A percentile compares a stretch with the other conserved stretches of the same genome.
These are phyloP conservation scores for Sugiyamaella castrensis DNA, from an alignment of 1,139 yeast species.

Conservation along the genomic window DNA sequence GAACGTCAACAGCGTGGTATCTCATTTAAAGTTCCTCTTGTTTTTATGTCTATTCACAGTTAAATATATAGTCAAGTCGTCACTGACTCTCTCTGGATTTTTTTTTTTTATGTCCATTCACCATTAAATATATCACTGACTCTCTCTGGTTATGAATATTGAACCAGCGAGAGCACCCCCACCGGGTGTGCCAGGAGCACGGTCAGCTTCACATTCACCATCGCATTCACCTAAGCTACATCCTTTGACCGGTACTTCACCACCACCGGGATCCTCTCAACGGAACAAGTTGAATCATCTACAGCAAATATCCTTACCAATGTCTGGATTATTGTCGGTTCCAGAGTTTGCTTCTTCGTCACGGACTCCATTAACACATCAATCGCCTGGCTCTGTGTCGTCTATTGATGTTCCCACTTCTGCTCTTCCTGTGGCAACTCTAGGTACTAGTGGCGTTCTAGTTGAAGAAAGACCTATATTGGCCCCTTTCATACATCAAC, in stretches of 20 bases:
- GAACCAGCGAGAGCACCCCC: slow-evolving; percentile 1
- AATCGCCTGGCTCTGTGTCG: slow-evolving; percentile 5
- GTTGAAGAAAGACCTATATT: slow-evolving; percentile 15
- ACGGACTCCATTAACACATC: neutral
- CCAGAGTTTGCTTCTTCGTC: slow-evolving; percentile 1
- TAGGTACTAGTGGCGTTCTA: neutral
- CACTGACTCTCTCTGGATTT: too few species aligned
- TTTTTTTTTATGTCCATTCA: too few species aligned
- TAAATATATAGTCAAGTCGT: too few species aligned
- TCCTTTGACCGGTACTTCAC: slow-evolving; percentile 1
- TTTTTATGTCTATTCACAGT: too few species aligned
- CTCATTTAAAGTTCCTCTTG: too few species aligned
- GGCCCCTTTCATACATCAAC: slow-evolving; percentile 13
- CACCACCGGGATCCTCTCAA: neutral
- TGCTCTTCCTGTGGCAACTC: neutral
- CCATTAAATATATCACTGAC: too few species aligned
- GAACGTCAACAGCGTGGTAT: too few species aligned
- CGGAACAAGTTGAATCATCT: slow-evolving; percentile 1
- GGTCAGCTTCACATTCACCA: slow-evolving; percentile 7
- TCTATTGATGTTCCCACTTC: slow-evolving; percentile 7
- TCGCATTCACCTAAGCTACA: slow-evolving; percentile 6
- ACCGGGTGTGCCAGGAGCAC: slow-evolving; percentile 3
- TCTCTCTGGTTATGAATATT: too few species aligned
- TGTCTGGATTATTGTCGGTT: slow-evolving; percentile 8
- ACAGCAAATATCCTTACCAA: slow-evolving; percentile 4